These are phyloP conservation scores for Auricularia sp. DNA, from an alignment of 768 basidiomycete genomes.

Conservation along the genomic window DNA sequence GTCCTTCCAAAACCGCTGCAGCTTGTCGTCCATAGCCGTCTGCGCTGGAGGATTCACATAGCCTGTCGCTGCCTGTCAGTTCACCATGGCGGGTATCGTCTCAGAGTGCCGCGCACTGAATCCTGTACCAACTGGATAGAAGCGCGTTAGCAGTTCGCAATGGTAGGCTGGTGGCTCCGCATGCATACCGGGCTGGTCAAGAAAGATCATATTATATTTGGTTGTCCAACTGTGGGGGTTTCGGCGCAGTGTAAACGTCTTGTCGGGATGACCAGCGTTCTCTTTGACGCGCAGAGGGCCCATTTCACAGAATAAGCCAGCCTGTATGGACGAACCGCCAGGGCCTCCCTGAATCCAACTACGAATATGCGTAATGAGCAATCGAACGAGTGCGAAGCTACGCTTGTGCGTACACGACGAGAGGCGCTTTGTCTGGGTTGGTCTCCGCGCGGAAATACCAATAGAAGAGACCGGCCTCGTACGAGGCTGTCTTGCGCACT, in stretches of 20 bases:
- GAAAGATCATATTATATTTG: conserved; percentile 1
- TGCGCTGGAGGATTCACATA: not conserved
- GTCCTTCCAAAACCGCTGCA: not conserved
- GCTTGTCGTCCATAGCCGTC: not conserved
- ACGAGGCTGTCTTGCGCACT: not conserved
- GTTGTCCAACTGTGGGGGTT: not conserved
- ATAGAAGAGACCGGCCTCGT: not conserved
- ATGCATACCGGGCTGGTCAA: not conserved
- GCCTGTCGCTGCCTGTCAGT: not conserved
- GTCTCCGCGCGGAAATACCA: not conserved
- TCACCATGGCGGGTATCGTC: not conserved
- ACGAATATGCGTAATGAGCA: not conserved
- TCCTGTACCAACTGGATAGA: not conserved
- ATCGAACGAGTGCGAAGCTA: not conserved
- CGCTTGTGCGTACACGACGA: not conserved
- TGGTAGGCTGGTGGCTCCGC: no score
- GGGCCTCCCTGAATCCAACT: conserved; percentile 1
- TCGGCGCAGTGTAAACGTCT: not conserved
- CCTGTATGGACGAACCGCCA: not conserved
- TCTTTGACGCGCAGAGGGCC: not conserved
- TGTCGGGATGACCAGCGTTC: not conserved
- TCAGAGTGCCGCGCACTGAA: not conserved
- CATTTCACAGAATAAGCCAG: not conserved
- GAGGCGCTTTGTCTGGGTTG: not conserved
- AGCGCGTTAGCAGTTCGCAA: no score